These are phyloP conservation scores for Sporothrix pseudoabietina DNA, from an alignment of 2,329 filamentous ascomycete species.

Conservation along the genomic window DNA sequence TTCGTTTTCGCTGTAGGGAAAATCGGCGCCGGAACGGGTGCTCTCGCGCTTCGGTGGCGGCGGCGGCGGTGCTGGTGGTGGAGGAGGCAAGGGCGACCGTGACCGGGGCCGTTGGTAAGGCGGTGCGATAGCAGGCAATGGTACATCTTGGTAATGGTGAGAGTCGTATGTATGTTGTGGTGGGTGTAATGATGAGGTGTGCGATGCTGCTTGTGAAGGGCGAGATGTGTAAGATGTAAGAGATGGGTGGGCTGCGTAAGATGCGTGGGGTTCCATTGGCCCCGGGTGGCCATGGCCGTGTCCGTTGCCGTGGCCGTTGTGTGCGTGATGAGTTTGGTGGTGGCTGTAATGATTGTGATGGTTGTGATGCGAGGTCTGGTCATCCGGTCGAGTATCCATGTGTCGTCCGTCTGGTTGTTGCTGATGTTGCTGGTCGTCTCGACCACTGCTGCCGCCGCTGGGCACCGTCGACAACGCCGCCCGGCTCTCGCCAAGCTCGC, in stretches of 20 bases:
- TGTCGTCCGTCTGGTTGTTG: neutral
- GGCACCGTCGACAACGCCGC: neutral
- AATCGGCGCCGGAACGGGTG: neutral
- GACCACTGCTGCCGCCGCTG: neutral
- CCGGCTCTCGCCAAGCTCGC: neutral
- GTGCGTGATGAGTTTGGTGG: neutral
- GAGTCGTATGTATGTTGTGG: neutral
- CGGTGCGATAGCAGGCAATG: neutral
- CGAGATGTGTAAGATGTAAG: neutral
- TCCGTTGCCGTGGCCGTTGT: neutral
- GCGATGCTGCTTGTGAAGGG: neutral
- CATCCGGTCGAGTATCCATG: neutral
- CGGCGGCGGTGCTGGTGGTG: neutral
- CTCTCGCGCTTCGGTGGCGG: neutral
- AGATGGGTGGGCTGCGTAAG: slow-evolving; percentile 6
- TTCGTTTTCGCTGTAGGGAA: slow-evolving; percentile 27
- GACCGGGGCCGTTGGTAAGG: neutral
- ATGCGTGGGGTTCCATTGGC: slow-evolving; percentile 10
- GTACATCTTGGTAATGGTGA: neutral
- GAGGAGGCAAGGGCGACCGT: neutral
- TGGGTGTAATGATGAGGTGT: neutral
- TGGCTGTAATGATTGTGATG: neutral
- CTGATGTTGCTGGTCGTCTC: neutral
- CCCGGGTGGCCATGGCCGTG: neutral
- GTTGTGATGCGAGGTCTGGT: neutral